phyloP scores from a whole-genome alignment of 228 moss, liverwort and hornwort species.

The Sphagnum fallax region DNA sequence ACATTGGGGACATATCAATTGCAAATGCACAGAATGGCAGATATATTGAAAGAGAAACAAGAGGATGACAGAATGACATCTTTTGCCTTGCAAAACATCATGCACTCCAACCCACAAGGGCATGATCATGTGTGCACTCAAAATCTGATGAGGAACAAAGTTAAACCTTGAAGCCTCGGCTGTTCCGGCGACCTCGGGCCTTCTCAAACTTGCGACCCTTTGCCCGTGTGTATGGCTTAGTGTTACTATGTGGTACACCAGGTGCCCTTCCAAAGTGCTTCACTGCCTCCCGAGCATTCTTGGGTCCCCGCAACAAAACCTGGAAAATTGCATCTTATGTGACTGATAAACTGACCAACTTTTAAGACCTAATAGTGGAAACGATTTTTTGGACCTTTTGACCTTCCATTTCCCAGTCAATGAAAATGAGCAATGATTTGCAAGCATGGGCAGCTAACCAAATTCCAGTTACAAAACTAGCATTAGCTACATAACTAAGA shows the following conservation, averaged over 20 bases:
- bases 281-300: slow-evolving; percentile 23
- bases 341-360: background rate
- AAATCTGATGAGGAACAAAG: background rate
- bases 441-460: no score
- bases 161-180: slow-evolving; percentile 59
- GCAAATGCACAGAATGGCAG: no score
- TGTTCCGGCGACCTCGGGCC: slow-evolving; percentile 53
- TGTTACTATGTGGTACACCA: slow-evolving; percentile 20
- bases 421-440: no score
- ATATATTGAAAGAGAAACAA: no score
- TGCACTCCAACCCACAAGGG: background rate
- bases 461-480: no score
- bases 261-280: slow-evolving; percentile 27
- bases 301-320: slow-evolving; percentile 26
- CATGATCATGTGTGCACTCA: background rate
- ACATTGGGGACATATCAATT: no score
- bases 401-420: no score
- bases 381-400: no score
- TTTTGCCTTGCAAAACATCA: no score
- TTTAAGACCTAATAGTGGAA: background rate
- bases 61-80: no score
- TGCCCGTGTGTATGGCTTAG: slow-evolving; percentile 18
- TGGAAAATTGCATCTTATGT: slow-evolving; percentile 5
- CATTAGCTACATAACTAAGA: no score
- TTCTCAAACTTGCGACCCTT: slow-evolving; percentile 65